Conservation (phyloP, 306 rosid genomes). For the Castanea mollissima region DNA sequence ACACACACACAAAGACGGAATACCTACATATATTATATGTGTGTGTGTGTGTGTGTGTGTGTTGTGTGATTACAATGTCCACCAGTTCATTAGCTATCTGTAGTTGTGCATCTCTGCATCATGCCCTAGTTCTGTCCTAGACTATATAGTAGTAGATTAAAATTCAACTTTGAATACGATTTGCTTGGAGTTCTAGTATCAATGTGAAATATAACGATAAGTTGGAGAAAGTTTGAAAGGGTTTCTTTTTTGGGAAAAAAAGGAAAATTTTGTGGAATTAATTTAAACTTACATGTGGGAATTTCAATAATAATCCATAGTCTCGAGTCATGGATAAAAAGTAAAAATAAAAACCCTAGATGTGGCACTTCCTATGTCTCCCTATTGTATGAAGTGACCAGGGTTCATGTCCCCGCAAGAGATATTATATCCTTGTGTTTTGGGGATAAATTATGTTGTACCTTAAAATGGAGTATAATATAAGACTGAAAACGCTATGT, state of each 20-base stretch:
- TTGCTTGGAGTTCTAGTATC: neutral
- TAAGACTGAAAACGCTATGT: neutral
- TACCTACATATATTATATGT: no score
- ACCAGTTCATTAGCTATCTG: neutral
- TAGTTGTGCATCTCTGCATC: neutral
- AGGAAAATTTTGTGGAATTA: neutral
- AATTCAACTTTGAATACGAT: neutral
- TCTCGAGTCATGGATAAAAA: neutral
- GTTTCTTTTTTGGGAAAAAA: neutral
- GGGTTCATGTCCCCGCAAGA: no score
- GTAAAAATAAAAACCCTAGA: neutral
- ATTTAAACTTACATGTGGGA: neutral
- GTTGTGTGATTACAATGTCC: slow-evolving; percentile 3
- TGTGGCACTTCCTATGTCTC: neutral
- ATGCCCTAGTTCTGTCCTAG: neutral
- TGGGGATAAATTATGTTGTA: neutral
- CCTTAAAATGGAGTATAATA: neutral
- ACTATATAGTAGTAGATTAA: neutral
- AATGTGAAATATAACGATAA: neutral
- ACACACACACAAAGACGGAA: no score
- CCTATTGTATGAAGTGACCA: no score
- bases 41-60: neutral
- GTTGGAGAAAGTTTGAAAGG: neutral
- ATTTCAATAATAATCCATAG: neutral
- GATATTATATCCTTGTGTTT: neutral